Percentiles rank a stretch among this genome's conserved stretches.
These are phyloP conservation scores for Geotrichum cucujoidarum DNA, from an alignment of 1,139 yeast genomes.

Conservation along the genomic window DNA sequence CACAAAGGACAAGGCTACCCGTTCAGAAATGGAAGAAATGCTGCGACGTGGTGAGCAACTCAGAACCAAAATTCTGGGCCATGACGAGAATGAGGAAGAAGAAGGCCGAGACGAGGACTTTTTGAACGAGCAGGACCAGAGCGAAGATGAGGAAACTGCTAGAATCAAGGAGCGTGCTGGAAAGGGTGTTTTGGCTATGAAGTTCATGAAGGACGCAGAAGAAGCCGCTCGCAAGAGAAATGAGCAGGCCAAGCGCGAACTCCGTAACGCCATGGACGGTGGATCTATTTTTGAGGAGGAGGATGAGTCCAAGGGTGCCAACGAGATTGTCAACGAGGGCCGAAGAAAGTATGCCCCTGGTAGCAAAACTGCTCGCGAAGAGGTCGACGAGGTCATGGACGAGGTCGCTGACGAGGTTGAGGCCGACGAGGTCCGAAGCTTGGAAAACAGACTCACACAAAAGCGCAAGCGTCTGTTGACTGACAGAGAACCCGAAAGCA, in stretches of 20 bases:
- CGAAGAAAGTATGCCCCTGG: constrained; percentile 80
- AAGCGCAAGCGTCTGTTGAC: constrained; percentile 15
- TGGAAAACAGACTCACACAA: constrained; percentile 33
- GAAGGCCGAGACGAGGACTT: constrained; percentile 20
- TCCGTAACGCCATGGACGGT: constrained; percentile 32
- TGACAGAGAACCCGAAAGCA: constrained; percentile 15
- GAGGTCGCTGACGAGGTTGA: constrained; percentile 48
- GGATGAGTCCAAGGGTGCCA: constrained; percentile 41
- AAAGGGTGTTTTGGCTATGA: constrained; percentile 89
- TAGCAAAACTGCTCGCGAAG: constrained; percentile 45
- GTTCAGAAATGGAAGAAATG: constrained; percentile 94
- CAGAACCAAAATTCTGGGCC: constrained; percentile 68
- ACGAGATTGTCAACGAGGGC: constrained; percentile 55
- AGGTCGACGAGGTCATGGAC: constrained; percentile 41
- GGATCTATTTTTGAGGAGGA: constrained; percentile 36
- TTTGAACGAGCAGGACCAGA: constrained; percentile 27
- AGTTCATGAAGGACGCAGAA: constrained; percentile 44
- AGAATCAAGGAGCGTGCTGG: constrained; percentile 47
- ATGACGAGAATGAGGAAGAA: constrained; percentile 45
- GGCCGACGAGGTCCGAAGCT: constrained; percentile 50
- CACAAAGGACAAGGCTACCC: constrained; percentile 75
- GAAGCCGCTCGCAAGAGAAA: constrained; percentile 25
- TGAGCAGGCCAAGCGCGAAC: constrained; percentile 18
- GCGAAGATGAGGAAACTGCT: constrained; percentile 34
- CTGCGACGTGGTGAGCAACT: constrained; percentile 77